Evolutionary conservation across 805 yeast genomes (phyloP), one percentile per base, ranked within the genome.

Genomic region (Candida michaelii): DNA sequence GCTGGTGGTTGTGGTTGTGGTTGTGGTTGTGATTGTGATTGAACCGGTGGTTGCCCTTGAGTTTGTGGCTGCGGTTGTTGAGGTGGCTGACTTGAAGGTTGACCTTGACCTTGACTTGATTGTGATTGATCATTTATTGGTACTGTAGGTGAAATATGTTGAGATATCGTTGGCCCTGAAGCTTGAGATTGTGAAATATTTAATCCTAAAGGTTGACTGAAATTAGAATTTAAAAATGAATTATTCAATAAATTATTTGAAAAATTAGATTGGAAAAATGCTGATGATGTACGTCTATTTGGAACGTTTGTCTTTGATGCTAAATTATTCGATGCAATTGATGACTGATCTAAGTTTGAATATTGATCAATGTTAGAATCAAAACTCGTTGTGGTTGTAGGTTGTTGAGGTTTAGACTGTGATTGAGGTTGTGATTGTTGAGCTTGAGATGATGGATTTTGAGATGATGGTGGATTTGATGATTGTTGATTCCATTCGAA

Each of bases 271-370:
- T 50, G 52, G 63, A 77, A 78, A 54, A 78, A 77, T 12, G 76
- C 74, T 25, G 80, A 74, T 9, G 76, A 67, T 35, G 77, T 74
- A 66, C 82, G 69, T 63, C 81, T 69, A 53, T 79, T 69, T 47
- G 74, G 67, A 32, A 39, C 30, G 18, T 39, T 29, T 21, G 47
- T 47, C 34, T 49, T 49, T 11, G 53, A 46, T 42, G 48, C 46
- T 31, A 30, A 30, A 25, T 32, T 25, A 30, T 36, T 35, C 33
- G 40, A 36, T 10, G 71, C 49, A 30, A 55, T 43, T 21, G 40
- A 46, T 34, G 38, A 51, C 47, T 30, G 23, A 25, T 25, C 29
- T 25, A 25, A 25, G 29, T 25, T 25, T 25, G 29, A 25, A 25
- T 25, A 25, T 25, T 25, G 29, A 34, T 34, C 37, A 24, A 34